Evolutionary conservation across 441 rosid genomes (phyloP).

Genomic region (Viola pubescens): DNA sequence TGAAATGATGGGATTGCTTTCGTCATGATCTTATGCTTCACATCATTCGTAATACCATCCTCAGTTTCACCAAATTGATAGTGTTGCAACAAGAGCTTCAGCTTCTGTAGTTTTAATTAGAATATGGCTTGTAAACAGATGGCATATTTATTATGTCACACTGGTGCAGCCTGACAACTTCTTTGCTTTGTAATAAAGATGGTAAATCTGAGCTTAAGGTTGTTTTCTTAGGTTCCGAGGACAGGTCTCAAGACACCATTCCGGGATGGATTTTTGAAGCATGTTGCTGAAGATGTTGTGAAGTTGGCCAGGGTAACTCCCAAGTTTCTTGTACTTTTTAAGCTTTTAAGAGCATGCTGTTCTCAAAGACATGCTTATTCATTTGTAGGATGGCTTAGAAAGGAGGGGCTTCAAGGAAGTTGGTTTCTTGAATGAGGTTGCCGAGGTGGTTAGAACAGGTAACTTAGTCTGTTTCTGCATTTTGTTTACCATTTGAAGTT

Average conservation of each 20-base stretch:
- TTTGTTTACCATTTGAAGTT: background rate
- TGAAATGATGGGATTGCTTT: slow-evolving; percentile 2
- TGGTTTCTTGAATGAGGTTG: slow-evolving; percentile 76
- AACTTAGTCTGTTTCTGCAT: background rate
- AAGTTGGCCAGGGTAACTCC: slow-evolving; percentile 69
- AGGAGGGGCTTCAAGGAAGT: slow-evolving; percentile 92
- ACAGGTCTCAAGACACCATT: slow-evolving; percentile 87
- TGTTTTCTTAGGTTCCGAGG: slow-evolving; percentile 57
- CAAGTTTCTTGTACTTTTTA: background rate
- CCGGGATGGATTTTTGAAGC: slow-evolving; percentile 69
- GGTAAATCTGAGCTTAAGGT: slow-evolving; percentile 12
- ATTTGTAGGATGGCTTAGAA: slow-evolving; percentile 85
- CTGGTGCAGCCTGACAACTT: slow-evolving; percentile 8
- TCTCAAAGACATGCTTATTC: slow-evolving; percentile 3
- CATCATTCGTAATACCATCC: no score
- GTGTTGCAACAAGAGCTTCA: no score
- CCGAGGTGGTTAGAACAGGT: slow-evolving; percentile 94
- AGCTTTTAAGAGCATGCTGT: background rate
- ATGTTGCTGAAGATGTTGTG: slow-evolving; percentile 83
- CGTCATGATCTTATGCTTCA: background rate
- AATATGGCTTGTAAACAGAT: background rate
- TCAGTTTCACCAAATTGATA: no score
- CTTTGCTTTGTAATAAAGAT: slow-evolving; percentile 5
- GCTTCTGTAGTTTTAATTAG: slow-evolving; percentile 2
- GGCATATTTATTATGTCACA: background rate